Evolutionary conservation across 208 protist species (phyloP), one percentile per base, ranked within the genome.

Genomic region (Trypanosoma caninum): DNA sequence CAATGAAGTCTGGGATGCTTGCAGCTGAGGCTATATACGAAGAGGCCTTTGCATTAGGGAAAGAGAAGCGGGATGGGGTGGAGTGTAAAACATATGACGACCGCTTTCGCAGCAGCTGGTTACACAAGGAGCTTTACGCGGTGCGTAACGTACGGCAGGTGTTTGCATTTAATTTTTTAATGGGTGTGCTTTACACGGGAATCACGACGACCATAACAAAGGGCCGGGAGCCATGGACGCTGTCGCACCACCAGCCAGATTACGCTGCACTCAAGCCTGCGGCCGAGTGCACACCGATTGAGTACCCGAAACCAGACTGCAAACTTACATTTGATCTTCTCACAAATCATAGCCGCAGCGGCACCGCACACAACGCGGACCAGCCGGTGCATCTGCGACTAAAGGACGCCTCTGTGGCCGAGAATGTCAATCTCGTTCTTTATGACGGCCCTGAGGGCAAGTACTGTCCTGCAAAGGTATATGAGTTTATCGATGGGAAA

Each of bases 401-500:
- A 22, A 74, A 78, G 46, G 67, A 95, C 53, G 65, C 78, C 11
- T 45, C 45, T 2, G 71, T 97, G 0, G 84, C 97, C 8, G 69
- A 78, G 44, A 72, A 91, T 22, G 67, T 95, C 30, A 98, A 98
- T 46, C 62, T 97, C 25, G 74, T 87, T 35, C 51, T 75, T 2
- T 98, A 94, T 63, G 96, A 79, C 35, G 97, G 94, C 2, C 97
- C 96, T 14, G 96, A 98, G 76, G 63, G 72, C 35, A 81, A 88
- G 57, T 99, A 93, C 80, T 99, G 98, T 80, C 97, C 97, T 8
- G 97, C 97, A 0, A 89, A 96, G 34, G 98, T 99, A 5, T 99
- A 99, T 77, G 97, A 97, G 64, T 93, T 84, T 48, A 72, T 89
- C 13, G 70, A 92, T 22, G 87, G 89, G 4, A 87, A 93, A 69